Evolutionary conservation across 148 eudicot genomes (phyloP).

Genomic region (Rheum nobile): DNA sequence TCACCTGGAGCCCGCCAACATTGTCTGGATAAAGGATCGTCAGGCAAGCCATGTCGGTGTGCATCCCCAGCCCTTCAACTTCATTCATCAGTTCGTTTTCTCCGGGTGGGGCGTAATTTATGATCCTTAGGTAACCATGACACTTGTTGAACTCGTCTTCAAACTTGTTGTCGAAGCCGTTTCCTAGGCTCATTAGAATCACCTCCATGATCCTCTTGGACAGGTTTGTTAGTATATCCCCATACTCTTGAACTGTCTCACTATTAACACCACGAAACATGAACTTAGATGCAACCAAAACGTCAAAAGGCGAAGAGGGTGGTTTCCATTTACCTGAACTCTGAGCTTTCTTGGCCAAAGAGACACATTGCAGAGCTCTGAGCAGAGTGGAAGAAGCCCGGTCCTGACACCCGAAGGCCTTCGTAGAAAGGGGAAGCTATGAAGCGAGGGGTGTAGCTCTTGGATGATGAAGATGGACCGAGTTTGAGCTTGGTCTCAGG

Average conservation of each 20-base stretch:
- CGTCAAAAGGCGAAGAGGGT: neutral
- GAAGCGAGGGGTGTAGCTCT: conserved; percentile 70
- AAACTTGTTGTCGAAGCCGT: conserved; percentile 26
- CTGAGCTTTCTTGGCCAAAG: conserved; percentile 24
- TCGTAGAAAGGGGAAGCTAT: conserved; percentile 92
- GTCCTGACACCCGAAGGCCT: conserved; percentile 68
- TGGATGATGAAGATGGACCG: conserved; percentile 57
- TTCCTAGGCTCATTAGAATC: conserved; percentile 48
- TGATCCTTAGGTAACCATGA: conserved; percentile 76
- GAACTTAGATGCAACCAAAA: neutral
- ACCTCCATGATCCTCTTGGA: conserved; percentile 42
- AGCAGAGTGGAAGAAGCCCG: conserved; percentile 54
- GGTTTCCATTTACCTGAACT: conserved; percentile 47
- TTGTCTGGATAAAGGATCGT: conserved; percentile 81
- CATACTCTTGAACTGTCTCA: conserved; percentile 57
- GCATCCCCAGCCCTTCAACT: conserved; percentile 80
- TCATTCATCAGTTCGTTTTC: conserved; percentile 17
- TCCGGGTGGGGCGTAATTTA: conserved; percentile 52
- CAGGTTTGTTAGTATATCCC: conserved; percentile 48
- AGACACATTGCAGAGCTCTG: conserved; percentile 44
- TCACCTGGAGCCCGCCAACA: conserved; percentile 75
- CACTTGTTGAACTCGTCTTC: conserved; percentile 50
- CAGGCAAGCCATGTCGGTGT: conserved; percentile 82
- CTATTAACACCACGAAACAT: conserved; percentile 19
- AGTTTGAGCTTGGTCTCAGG: conserved; percentile 51